Evolutionary conservation across 495 filamentous ascomycete genomes (phyloP).

Genomic region (Peziza echinospora): DNA sequence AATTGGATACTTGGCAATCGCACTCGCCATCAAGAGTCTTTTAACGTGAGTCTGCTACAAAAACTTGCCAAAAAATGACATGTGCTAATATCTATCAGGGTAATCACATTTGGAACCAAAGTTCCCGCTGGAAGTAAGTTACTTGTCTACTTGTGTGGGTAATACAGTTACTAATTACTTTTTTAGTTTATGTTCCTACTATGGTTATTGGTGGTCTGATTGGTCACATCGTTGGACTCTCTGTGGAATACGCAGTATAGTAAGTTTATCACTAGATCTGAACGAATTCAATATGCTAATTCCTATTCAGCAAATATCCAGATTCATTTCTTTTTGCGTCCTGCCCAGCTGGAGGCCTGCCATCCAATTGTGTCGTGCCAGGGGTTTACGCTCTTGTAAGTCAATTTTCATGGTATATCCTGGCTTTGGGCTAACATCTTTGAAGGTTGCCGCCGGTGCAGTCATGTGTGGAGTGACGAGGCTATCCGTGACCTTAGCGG

Average conservation of each 20-base stretch:
- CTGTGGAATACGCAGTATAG: conserved; percentile 57
- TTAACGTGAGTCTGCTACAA: conserved; percentile 32
- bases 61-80: not conserved
- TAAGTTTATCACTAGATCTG: conserved; percentile 6
- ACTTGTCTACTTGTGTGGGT: not conserved
- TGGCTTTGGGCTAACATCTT: conserved; percentile 1
- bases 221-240: conserved; percentile 71
- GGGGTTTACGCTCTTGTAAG: conserved; percentile 71
- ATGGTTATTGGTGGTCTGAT: conserved; percentile 95
- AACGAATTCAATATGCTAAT: not conserved
- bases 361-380: conserved; percentile 73
- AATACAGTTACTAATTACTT: conserved; percentile 4
- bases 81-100: conserved; percentile 10
- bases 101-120: conserved; percentile 32
- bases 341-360: conserved; percentile 45
- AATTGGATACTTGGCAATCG: conserved; percentile 44
- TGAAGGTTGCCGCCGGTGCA: conserved; percentile 56
- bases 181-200: conserved; percentile 37
- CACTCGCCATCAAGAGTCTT: conserved; percentile 74
- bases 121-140: conserved; percentile 51
- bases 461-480: conserved; percentile 97
- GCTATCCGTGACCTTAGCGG: conserved; percentile 77
- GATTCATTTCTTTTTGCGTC: conserved; percentile 46
- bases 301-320: conserved; percentile 31
- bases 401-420: not conserved